Percentiles rank a stretch among this genome's conserved stretches.
phyloP scores from a whole-genome alignment of 2,329 filamentous ascomycete species.

The Trichoderma atroviride region DNA sequence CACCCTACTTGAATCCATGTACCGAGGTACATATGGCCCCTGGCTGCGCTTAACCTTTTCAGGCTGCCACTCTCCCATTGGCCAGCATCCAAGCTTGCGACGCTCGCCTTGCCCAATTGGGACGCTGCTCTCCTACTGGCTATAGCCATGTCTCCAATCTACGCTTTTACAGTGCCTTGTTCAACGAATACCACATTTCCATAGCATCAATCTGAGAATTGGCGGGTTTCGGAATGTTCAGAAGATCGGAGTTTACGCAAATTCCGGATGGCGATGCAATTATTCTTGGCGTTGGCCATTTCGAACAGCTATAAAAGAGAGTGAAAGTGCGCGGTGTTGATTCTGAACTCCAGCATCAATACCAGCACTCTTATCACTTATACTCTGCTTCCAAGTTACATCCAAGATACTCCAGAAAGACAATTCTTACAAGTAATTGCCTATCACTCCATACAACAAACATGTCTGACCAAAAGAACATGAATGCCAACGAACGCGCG shows the following conservation, averaged over 20 bases:
- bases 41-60: not conserved
- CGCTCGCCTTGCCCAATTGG: not conserved
- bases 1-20: no score
- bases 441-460: not conserved
- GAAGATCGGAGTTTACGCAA: not conserved
- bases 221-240: not conserved
- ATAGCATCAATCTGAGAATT: not conserved
- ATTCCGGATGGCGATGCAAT: constrained; percentile 1
- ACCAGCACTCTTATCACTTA: not conserved
- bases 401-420: not conserved
- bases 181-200: not conserved
- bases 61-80: constrained; percentile 7
- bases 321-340: not conserved
- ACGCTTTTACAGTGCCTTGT: not conserved
- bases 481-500: not conserved
- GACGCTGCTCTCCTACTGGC: not conserved
- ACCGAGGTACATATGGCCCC: no score
- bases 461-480: not conserved
- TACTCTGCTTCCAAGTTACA: not conserved
- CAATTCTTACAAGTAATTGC: no score
- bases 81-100: not conserved
- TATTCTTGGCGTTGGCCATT: not conserved
- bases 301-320: not conserved
- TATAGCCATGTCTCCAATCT: not conserved
- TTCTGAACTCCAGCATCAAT: not conserved